Evolutionary conservation across 208 protist genomes (phyloP).

Genomic region (Leptomonas seymouri): DNA sequence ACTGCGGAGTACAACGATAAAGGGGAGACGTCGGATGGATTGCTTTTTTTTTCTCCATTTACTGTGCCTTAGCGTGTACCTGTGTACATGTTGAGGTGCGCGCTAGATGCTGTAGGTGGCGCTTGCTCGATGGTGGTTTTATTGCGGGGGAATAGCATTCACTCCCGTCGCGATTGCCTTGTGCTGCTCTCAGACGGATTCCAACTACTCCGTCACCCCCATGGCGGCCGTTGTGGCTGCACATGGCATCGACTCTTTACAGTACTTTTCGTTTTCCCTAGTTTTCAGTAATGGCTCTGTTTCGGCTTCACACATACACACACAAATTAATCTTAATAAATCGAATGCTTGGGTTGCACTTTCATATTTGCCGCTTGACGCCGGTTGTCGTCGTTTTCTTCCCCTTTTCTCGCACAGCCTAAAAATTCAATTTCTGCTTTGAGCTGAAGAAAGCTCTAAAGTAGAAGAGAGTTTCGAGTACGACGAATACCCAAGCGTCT

Average conservation of each 20-base stretch:
- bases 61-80: background rate
- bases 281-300: background rate
- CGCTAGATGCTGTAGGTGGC: background rate
- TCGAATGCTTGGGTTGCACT: background rate
- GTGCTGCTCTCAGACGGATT: conserved; percentile 9
- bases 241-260: conserved; percentile 25
- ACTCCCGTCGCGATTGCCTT: background rate
- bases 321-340: background rate
- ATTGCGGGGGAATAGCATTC: background rate
- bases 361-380: background rate
- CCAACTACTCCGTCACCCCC: conserved; percentile 21
- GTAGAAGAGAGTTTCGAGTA: background rate
- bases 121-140: background rate
- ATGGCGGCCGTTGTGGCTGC: background rate
- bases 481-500: background rate
- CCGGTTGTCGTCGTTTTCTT: background rate
- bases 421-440: conserved; percentile 2
- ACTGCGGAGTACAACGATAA: too few relatives aligned
- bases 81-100: background rate
- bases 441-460: too few relatives aligned
- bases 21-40: background rate
- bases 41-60: background rate
- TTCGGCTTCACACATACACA: background rate
- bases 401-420: background rate
- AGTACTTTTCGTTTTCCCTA: conserved; percentile 19